Evolutionary conservation across 1,139 yeast species (phyloP).

Genomic region (Yamadazyma dendronema): DNA sequence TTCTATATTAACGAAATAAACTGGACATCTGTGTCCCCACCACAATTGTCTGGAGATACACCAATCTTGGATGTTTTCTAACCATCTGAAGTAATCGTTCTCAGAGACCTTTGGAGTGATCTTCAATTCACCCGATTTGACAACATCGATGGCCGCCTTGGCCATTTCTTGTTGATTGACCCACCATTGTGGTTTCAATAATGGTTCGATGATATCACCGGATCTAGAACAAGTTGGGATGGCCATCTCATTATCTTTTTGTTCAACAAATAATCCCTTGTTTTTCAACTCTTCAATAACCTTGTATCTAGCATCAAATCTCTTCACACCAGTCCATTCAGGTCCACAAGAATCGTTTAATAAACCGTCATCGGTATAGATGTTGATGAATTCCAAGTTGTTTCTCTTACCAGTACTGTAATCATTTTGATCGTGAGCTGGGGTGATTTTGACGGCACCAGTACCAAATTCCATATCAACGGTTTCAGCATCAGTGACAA

Average conservation of each 20-base stretch:
- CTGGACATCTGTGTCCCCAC: slow-evolving; percentile 99
- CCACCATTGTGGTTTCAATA: slow-evolving; percentile 99
- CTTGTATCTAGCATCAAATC: slow-evolving; percentile 88
- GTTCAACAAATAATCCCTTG: slow-evolving; percentile 74
- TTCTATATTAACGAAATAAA: slow-evolving; percentile 80
- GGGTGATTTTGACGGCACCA: slow-evolving; percentile 98
- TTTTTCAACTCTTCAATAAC: slow-evolving; percentile 81
- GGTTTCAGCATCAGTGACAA: slow-evolving; percentile 85
- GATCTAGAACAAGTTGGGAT: slow-evolving; percentile 94
- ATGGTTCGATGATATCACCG: slow-evolving; percentile 94
- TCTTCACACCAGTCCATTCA: slow-evolving; percentile 84
- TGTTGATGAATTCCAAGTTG: slow-evolving; percentile 81
- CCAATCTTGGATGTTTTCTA: slow-evolving; percentile 97
- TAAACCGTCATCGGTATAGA: slow-evolving; percentile 87
- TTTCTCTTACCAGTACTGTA: slow-evolving; percentile 94
- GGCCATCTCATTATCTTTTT: slow-evolving; percentile 92
- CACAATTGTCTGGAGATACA: slow-evolving; percentile 98
- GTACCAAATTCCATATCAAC: slow-evolving; percentile 99
- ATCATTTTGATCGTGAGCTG: slow-evolving; percentile 98
- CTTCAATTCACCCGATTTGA: slow-evolving; percentile 74
- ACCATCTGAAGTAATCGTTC: slow-evolving; percentile 93
- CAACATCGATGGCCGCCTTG: slow-evolving; percentile 80
- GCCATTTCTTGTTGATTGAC: slow-evolving; percentile 92
- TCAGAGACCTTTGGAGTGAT: slow-evolving; percentile 89
- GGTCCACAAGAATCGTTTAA: slow-evolving; percentile 89